These are phyloP conservation scores for Epichloe bromicola DNA, from an alignment of 2,329 filamentous ascomycete species.

Conservation along the genomic window DNA sequence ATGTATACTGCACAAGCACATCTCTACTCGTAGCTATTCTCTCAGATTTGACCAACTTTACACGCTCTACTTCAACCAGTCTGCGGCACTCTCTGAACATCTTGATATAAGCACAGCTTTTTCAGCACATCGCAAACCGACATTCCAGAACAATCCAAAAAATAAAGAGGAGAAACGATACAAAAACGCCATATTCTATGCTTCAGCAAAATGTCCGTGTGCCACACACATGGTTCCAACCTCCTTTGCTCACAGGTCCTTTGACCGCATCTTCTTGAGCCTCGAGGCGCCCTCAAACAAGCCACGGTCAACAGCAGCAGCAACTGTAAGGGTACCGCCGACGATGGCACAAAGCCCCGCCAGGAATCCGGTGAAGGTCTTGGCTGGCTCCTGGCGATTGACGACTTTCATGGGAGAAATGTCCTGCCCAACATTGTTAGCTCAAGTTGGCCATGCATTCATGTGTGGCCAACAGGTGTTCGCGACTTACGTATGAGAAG, in stretches of 20 bases:
- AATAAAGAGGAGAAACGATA: neutral
- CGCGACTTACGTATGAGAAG: slow-evolving; percentile 76
- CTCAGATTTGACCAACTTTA: neutral
- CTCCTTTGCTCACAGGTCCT: slow-evolving; percentile 34
- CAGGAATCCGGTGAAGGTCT: slow-evolving; percentile 84
- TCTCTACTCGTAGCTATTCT: neutral
- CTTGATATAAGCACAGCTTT: neutral
- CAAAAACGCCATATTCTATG: slow-evolving; percentile 3
- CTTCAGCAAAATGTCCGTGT: neutral
- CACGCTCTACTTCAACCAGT: neutral
- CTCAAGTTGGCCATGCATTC: neutral
- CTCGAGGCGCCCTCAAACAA: slow-evolving; percentile 78
- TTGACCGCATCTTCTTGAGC: slow-evolving; percentile 72
- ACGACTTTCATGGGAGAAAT: slow-evolving; percentile 99
- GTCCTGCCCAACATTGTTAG: slow-evolving; percentile 41
- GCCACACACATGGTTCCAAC: neutral
- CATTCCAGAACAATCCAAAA: neutral
- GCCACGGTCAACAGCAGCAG: slow-evolving; percentile 81
- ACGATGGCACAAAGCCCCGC: slow-evolving; percentile 91
- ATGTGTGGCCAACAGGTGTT: neutral
- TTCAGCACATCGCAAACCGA: neutral
- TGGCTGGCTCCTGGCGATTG: slow-evolving; percentile 81
- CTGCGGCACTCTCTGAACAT: neutral
- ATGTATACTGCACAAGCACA: neutral
- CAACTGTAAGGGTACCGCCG: slow-evolving; percentile 88